These are phyloP conservation scores for Tricholoma matsutake DNA, from an alignment of 768 basidiomycete genomes.

Conservation along the genomic window DNA sequence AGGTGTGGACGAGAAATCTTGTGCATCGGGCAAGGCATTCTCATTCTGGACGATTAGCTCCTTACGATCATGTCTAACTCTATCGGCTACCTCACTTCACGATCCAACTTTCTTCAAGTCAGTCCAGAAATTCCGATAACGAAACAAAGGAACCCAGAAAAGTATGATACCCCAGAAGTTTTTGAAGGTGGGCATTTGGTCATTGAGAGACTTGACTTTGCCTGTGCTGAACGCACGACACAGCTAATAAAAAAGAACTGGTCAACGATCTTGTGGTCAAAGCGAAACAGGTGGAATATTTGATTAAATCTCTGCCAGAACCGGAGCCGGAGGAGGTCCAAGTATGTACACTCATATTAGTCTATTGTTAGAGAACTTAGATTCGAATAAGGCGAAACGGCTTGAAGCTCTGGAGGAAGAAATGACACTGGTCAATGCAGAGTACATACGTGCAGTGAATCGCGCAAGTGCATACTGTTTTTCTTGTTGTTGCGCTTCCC, in stretches of 20 bases:
- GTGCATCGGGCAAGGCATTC: background rate
- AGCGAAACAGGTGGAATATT: slow-evolving; percentile 84
- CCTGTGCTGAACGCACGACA: background rate
- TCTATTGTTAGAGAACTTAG: background rate
- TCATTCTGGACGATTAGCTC: slow-evolving; percentile 43
- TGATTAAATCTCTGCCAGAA: slow-evolving; percentile 76
- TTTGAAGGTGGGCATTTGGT: slow-evolving; percentile 58
- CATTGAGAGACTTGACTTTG: background rate
- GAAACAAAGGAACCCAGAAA: slow-evolving; percentile 69
- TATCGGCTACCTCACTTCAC: slow-evolving; percentile 74
- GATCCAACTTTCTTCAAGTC: slow-evolving; percentile 76
- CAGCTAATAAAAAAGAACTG: slow-evolving; percentile 83
- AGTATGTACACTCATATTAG: slow-evolving; percentile 32
- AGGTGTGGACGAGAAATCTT: slow-evolving; percentile 43
- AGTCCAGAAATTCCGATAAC: slow-evolving; percentile 81
- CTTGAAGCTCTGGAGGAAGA: slow-evolving; percentile 65
- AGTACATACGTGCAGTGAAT: slow-evolving; percentile 69
- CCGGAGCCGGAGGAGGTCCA: slow-evolving; percentile 78
- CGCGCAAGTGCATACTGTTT: slow-evolving; percentile 62
- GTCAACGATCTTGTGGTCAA: slow-evolving; percentile 80
- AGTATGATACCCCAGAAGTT: slow-evolving; percentile 67
- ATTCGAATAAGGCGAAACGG: slow-evolving; percentile 53
- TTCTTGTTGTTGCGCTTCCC: background rate
- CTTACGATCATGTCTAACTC: slow-evolving; percentile 86
- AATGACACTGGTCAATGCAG: slow-evolving; percentile 69